These are phyloP conservation scores for Fusarium stilboides DNA, from an alignment of 2,329 filamentous ascomycete species.

Conservation along the genomic window DNA sequence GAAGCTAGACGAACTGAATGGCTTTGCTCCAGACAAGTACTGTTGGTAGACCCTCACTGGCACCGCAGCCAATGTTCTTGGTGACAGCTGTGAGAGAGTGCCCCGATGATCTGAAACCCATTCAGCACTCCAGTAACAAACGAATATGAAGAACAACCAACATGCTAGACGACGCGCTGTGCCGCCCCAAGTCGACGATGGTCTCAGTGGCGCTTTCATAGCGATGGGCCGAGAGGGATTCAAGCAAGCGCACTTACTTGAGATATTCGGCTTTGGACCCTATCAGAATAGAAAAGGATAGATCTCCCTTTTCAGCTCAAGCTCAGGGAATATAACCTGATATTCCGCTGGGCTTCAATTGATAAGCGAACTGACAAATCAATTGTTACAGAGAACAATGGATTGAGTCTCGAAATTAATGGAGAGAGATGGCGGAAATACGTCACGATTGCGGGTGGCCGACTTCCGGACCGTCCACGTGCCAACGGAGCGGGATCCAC, in stretches of 20 bases:
- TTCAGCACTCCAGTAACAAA: slow-evolving; percentile 42
- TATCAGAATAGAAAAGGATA: too few relatives aligned
- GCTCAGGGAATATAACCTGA: too few relatives aligned
- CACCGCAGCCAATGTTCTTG: slow-evolving; percentile 2
- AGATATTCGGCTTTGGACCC: not conserved
- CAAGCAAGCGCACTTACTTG: slow-evolving; percentile 6
- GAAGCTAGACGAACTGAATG: slow-evolving; percentile 15
- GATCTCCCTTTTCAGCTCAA: too few relatives aligned
- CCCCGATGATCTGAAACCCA: slow-evolving; percentile 35
- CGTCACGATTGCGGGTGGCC: slow-evolving; percentile 4
- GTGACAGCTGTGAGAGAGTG: slow-evolving; percentile 14
- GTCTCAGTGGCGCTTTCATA: slow-evolving; percentile 26
- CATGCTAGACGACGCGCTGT: slow-evolving; percentile 36
- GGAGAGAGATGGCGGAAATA: not conserved
- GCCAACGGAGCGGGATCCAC: slow-evolving; percentile 18
- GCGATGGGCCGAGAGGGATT: not conserved
- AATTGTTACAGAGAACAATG: not conserved
- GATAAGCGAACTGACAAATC: not conserved
- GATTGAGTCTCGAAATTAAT: not conserved
- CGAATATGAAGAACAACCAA: slow-evolving; percentile 42
- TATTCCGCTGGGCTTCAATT: not conserved
- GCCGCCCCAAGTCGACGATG: slow-evolving; percentile 10
- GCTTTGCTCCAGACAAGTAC: not conserved
- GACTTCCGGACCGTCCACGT: slow-evolving; percentile 17
- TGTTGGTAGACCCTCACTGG: slow-evolving; percentile 15